phyloP scores from a whole-genome alignment of 768 basidiomycete species.

The Suillus subaureus region DNA sequence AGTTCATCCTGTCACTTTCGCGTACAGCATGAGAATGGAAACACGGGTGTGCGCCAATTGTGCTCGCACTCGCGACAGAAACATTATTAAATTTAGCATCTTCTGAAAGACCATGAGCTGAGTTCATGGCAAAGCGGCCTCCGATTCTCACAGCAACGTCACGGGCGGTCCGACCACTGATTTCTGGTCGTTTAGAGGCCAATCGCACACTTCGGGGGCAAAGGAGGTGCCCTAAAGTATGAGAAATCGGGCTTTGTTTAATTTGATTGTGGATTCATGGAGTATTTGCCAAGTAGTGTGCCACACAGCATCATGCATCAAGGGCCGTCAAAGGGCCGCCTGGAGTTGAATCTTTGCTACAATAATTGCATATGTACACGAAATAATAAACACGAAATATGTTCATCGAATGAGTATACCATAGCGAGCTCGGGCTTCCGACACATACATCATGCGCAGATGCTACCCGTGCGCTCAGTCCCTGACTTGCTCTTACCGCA shows the following conservation, averaged over 20 bases:
- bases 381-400: background rate
- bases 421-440: background rate
- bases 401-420: background rate
- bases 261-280: too few relatives aligned
- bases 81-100: background rate
- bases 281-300: too few relatives aligned
- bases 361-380: background rate
- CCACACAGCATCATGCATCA: too few relatives aligned
- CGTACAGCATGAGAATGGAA: background rate
- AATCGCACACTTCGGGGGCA: background rate
- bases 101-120: background rate
- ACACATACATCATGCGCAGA: slow-evolving; percentile 1
- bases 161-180: slow-evolving; percentile 5
- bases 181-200: background rate
- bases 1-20: too few relatives aligned
- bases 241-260: too few relatives aligned
- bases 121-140: slow-evolving; percentile 6
- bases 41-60: background rate
- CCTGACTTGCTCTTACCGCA: background rate
- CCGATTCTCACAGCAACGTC: slow-evolving; percentile 17
- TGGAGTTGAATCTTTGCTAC: background rate
- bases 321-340: too few relatives aligned
- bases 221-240: background rate
- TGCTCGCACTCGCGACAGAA: background rate
- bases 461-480: background rate